Evolutionary conservation across 805 yeast genomes (phyloP).

Genomic region (Lachancea quebecensis): DNA sequence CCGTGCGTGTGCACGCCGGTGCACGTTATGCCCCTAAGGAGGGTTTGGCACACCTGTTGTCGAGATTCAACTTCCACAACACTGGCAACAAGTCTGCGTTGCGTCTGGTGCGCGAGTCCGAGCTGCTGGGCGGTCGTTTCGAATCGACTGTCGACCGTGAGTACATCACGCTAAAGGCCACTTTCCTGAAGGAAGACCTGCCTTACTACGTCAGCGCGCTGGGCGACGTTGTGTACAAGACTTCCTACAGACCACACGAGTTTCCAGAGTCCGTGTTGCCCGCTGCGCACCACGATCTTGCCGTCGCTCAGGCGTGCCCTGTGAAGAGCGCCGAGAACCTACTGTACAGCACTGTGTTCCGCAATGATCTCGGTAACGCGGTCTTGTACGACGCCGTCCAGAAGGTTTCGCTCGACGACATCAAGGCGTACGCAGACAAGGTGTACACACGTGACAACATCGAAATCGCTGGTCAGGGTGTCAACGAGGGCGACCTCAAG

Average conservation of each 20-base stretch:
- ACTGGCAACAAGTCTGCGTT: conserved; percentile 79
- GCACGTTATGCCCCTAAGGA: conserved; percentile 62
- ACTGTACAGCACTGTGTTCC: conserved; percentile 74
- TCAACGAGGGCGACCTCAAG: conserved; percentile 60
- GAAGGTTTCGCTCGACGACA: conserved; percentile 52
- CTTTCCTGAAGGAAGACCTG: conserved; percentile 78
- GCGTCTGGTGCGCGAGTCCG: conserved; percentile 90
- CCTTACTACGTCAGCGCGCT: conserved; percentile 88
- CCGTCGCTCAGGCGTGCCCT: conserved; percentile 45
- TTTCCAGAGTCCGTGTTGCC: conserved; percentile 76
- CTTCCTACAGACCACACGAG: conserved; percentile 79
- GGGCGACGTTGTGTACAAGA: conserved; percentile 62
- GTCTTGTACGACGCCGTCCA: conserved; percentile 63
- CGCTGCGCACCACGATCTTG: conserved; percentile 57
- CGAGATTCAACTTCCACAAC: conserved; percentile 78
- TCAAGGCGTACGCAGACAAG: conserved; percentile 57
- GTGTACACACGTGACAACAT: conserved; percentile 67
- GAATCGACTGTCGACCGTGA: conserved; percentile 73
- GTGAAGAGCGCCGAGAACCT: conserved; percentile 63
- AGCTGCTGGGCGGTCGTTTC: conserved; percentile 82
- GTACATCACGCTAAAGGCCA: conserved; percentile 68
- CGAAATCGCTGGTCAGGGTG: conserved; percentile 66
- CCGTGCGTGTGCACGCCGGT: conserved; percentile 83
- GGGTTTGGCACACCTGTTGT: conserved; percentile 80
- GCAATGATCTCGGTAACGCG: conserved; percentile 82